Evolutionary conservation across 345 rosid genomes (phyloP), one percentile per base, ranked within the genome.

Genomic region (Syzygium jambos): DNA sequence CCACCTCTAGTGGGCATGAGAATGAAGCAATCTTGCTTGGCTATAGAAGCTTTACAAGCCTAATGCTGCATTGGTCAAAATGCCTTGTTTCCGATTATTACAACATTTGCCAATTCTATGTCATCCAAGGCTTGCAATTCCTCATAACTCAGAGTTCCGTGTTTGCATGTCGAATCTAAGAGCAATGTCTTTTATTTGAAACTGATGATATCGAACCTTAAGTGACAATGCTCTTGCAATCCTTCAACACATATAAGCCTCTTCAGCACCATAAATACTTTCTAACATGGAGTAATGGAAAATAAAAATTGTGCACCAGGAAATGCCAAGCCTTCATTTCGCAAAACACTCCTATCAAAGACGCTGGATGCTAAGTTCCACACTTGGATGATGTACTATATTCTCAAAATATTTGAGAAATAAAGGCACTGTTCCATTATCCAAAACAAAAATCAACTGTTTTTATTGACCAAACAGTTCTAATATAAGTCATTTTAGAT

Each of bases 1-100:
- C 98, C 98, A 54, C 99, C 98, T 89, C 99, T 96, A 0, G 98
- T 97, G 4, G 98, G 99, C 98, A 97, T 93, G 54, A 96, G 94
- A 38, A 90, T 98, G 95, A 73, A 95, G 87, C 98, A 96, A 89
- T 95, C 98, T 89, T 90, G 91, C 89, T 92, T 95, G 34, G 91
- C 93, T 87, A 95, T 11, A 51, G 92, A 95, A 85, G 98, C 95
- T 90, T 90, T 92, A 89, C 99, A 96, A 85, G 95, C 95, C 91
- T 93, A 92, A 92, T 93, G 41, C 91, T 95, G 97, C 95, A 95
- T 84, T 16, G 96, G 95, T 43, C 95, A 88, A 88, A 97, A 96
- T 52, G 83, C 87, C 86, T 38, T 88, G 90, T 97, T 97, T 41
- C 96, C 97, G 86, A 96, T 96, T 87, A 96, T 96, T 34, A 96